Evolutionary conservation across 257 asterid genomes (phyloP).

Genomic region (Fraxinus americana): DNA sequence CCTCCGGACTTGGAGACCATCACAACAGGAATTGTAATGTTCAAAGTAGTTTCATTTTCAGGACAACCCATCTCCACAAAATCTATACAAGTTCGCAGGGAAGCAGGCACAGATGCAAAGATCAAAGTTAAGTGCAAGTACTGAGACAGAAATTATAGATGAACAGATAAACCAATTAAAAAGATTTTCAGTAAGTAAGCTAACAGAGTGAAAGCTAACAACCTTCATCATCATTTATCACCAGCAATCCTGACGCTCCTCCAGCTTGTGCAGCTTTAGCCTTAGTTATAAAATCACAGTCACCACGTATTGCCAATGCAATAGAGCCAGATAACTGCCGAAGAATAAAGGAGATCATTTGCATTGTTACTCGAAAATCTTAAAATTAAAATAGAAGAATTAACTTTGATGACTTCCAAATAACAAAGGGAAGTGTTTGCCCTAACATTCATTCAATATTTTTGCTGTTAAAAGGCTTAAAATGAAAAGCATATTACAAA

Average conservation of each 20-base stretch:
- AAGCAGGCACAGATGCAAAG: constrained; percentile 22
- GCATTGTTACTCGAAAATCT: constrained; percentile 16
- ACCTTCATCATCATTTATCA: constrained; percentile 87
- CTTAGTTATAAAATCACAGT: constrained; percentile 74
- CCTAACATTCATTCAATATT: constrained; percentile 1
- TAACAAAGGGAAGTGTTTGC: constrained; percentile 9
- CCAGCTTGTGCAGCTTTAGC: constrained; percentile 80
- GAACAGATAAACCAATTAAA: not conserved
- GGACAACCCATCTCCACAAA: constrained; percentile 87
- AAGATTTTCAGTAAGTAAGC: constrained; percentile 20
- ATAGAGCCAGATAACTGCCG: constrained; percentile 74
- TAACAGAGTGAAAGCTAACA: constrained; percentile 28
- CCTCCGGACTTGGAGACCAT: constrained; percentile 81
- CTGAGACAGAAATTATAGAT: not conserved
- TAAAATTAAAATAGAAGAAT: not conserved
- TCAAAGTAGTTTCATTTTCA: constrained; percentile 50
- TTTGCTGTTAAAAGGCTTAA: not conserved
- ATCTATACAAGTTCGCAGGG: constrained; percentile 52
- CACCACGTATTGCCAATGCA: constrained; percentile 81
- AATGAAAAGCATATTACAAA: constrained; percentile 6
- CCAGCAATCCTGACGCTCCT: constrained; percentile 77
- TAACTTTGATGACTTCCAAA: not conserved
- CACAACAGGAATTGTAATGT: constrained; percentile 79
- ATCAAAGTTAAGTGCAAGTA: constrained; percentile 16
- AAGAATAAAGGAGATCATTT: constrained; percentile 28